Evolutionary conservation across 306 rosid species (phyloP).

Genomic region (Trichosanthes truncata): DNA sequence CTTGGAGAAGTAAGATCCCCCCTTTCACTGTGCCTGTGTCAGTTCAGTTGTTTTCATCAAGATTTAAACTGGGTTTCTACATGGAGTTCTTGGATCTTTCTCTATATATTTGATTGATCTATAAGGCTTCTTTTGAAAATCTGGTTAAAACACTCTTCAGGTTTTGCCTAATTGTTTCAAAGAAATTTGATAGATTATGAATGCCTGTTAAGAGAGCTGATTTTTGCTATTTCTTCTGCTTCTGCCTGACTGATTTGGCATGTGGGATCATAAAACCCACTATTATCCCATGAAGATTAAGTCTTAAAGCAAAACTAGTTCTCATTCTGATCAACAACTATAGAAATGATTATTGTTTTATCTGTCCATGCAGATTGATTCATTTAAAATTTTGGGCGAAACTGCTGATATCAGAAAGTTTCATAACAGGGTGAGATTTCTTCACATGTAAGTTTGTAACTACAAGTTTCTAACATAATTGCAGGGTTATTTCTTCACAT

Average conservation of each 20-base stretch:
- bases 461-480: background rate
- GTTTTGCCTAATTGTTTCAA: background rate
- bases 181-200: background rate
- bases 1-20: constrained; percentile 53
- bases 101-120: background rate
- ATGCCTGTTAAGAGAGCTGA: background rate
- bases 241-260: background rate
- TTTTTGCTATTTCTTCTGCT: background rate
- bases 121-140: background rate
- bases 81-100: background rate
- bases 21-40: background rate
- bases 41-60: background rate
- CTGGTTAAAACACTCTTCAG: background rate
- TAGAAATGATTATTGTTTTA: background rate
- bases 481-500: background rate
- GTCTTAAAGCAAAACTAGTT: background rate
- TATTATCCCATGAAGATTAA: background rate
- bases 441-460: background rate
- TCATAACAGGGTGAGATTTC: background rate
- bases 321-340: background rate
- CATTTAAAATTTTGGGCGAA: background rate
- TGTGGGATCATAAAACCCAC: background rate
- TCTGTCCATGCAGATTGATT: constrained; percentile 2
- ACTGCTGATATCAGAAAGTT: background rate
- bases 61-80: background rate